Percentiles rank a stretch among this genome's conserved stretches.
phyloP scores from a whole-genome alignment of 2,329 filamentous ascomycete genomes.

The Penicillium sp. region DNA sequence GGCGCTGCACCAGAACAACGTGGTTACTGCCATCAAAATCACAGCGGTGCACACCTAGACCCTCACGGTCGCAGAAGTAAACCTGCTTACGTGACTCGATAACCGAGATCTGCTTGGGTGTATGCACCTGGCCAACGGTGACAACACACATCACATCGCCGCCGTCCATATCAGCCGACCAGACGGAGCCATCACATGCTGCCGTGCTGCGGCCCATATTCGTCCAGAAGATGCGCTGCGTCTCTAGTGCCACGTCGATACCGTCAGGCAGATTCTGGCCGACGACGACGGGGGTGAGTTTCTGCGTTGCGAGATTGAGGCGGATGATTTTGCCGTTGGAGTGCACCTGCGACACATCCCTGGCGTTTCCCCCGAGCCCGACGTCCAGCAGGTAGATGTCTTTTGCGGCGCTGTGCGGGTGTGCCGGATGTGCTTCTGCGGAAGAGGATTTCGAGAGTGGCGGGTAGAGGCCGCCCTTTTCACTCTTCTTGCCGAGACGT shows the following conservation, averaged over 20 bases:
- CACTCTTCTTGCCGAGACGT: constrained; percentile 39
- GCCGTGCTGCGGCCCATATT: constrained; percentile 46
- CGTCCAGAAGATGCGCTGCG: constrained; percentile 49
- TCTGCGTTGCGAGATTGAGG: constrained; percentile 15
- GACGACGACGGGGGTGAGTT: constrained; percentile 9
- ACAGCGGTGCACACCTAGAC: constrained; percentile 34
- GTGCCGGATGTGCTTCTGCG: constrained; percentile 4
- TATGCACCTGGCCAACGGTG: constrained; percentile 46
- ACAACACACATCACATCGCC: constrained; percentile 45
- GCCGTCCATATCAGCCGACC: constrained; percentile 51
- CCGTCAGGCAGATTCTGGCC: constrained; percentile 43
- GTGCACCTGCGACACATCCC: constrained; percentile 13
- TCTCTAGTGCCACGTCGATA: constrained; percentile 36
- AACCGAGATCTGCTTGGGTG: constrained; percentile 44
- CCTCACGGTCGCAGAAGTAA: constrained; percentile 47
- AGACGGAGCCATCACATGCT: constrained; percentile 43
- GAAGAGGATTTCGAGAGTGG: constrained; percentile 10
- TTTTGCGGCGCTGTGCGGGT: constrained; percentile 7
- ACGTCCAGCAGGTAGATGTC: constrained; percentile 23
- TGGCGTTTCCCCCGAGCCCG: constrained; percentile 20
- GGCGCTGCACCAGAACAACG: constrained; percentile 39
- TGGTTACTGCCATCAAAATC: constrained; percentile 34
- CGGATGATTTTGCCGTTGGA: constrained; percentile 17
- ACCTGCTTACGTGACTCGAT: constrained; percentile 28
- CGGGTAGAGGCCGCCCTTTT: constrained; percentile 42